Conservation (phyloP, 129 eudicot species). For the Pittosporum tobira region DNA sequence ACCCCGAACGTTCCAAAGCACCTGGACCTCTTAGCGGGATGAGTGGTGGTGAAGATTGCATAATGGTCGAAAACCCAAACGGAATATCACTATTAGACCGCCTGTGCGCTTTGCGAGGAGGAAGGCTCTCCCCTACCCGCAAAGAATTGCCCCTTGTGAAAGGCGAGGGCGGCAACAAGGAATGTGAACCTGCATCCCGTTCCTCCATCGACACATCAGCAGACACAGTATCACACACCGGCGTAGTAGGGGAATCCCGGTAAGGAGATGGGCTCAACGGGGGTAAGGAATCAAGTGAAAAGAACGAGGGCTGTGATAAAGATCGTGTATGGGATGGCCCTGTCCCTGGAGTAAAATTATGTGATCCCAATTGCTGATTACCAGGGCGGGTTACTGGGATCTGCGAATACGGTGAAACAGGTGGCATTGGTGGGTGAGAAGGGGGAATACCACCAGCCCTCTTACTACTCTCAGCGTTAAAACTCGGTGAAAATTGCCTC, state of each 20-base stretch:
- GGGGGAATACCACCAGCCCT: constrained; percentile 84
- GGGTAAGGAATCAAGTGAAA: constrained; percentile 73
- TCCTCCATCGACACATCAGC: constrained; percentile 76
- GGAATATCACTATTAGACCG: constrained; percentile 90
- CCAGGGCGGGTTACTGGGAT: constrained; percentile 35
- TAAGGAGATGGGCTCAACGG: constrained; percentile 82
- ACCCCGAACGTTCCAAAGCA: constrained; percentile 27
- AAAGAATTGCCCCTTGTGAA: constrained; percentile 35
- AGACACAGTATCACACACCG: constrained; percentile 29
- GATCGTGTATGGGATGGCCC: constrained; percentile 67
- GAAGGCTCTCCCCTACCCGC: constrained; percentile 60
- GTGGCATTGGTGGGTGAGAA: constrained; percentile 78
- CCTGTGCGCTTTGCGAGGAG: constrained; percentile 84
- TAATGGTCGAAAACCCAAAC: constrained; percentile 48
- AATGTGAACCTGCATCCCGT: constrained; percentile 40
- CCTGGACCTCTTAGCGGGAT: constrained; percentile 46
- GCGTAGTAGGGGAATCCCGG: constrained; percentile 35
- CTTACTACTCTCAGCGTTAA: constrained; percentile 32
- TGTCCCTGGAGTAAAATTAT: constrained; percentile 50
- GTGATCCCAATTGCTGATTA: constrained; percentile 44
- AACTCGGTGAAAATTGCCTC: constrained; percentile 52
- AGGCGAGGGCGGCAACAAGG: constrained; percentile 66
- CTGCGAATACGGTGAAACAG: constrained; percentile 79
- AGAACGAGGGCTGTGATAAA: constrained; percentile 69
- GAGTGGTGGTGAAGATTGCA: constrained; percentile 59